A percentile compares a stretch with the other conserved stretches of the same genome.
Conservation (phyloP, 148 eudicot species). For the Heliamphora exappendiculata region DNA sequence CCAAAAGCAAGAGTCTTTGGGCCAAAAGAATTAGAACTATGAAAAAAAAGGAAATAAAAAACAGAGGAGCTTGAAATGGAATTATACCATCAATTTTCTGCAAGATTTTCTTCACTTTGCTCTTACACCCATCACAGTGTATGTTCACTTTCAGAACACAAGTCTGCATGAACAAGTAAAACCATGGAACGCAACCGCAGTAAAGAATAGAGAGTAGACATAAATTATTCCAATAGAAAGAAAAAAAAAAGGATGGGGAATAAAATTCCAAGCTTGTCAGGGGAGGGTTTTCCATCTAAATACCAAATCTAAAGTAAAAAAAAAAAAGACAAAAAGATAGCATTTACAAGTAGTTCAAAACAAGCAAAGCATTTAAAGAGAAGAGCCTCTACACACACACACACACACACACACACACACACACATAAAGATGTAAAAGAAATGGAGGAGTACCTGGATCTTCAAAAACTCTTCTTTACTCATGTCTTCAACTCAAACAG, state of each 20-base stretch:
- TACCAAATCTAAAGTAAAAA: background rate
- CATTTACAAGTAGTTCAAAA: slow-evolving; percentile 5
- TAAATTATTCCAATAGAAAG: background rate
- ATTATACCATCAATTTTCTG: slow-evolving; percentile 88
- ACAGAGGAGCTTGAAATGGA: slow-evolving; percentile 10
- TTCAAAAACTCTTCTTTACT: slow-evolving; percentile 96
- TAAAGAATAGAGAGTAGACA: background rate
- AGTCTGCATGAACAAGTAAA: slow-evolving; percentile 66
- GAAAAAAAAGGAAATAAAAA: background rate
- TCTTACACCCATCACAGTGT: slow-evolving; percentile 96
- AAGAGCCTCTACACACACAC: background rate
- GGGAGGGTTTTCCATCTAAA: background rate
- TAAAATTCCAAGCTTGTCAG: background rate
- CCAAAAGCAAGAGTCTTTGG: background rate
- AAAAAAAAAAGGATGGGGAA: background rate
- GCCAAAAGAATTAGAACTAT: background rate
- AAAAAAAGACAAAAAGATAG: background rate
- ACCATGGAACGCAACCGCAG: slow-evolving; percentile 16
- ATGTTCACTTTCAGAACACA: slow-evolving; percentile 89
- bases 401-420: background rate
- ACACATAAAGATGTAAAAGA: background rate
- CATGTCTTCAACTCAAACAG: slow-evolving; percentile 29
- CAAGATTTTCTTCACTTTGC: slow-evolving; percentile 85
- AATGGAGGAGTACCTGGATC: slow-evolving; percentile 54
- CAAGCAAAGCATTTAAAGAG: slow-evolving; percentile 19